Conservation (phyloP, 805 yeast genomes). For the Nakazawaea peltata region DNA sequence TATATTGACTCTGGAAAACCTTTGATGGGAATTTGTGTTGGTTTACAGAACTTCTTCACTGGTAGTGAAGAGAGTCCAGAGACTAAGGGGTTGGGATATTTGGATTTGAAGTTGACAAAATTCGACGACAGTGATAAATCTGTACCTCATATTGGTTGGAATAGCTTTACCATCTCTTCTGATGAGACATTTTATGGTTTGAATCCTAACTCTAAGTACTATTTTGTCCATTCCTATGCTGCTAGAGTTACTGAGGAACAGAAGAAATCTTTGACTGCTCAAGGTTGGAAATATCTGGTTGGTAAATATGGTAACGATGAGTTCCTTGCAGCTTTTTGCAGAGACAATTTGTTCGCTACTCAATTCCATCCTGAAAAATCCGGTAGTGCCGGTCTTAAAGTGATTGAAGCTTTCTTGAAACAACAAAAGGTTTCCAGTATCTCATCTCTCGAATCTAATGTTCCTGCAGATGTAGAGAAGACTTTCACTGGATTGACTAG, state of each 20-base stretch:
- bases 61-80: slow-evolving; percentile 70
- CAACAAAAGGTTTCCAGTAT: slow-evolving; percentile 26
- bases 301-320: slow-evolving; percentile 70
- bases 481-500: slow-evolving; percentile 61
- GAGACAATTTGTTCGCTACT: slow-evolving; percentile 82
- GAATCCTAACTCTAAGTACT: slow-evolving; percentile 63
- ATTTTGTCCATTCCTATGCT: slow-evolving; percentile 94
- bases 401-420: slow-evolving; percentile 65
- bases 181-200: slow-evolving; percentile 47
- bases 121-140: slow-evolving; percentile 63
- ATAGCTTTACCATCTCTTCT: slow-evolving; percentile 23
- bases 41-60: slow-evolving; percentile 76
- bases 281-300: slow-evolving; percentile 66
- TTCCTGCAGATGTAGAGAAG: slow-evolving; percentile 15
- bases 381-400: slow-evolving; percentile 79
- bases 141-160: slow-evolving; percentile 98
- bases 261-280: slow-evolving; percentile 21
- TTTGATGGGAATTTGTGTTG: slow-evolving; percentile 96
- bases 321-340: slow-evolving; percentile 76
- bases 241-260: slow-evolving; percentile 43
- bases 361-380: slow-evolving; percentile 99
- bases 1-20: slow-evolving; percentile 77
- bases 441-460: slow-evolving; percentile 1
- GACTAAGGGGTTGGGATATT: slow-evolving; percentile 48
- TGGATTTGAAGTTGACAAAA: slow-evolving; percentile 45